A percentile compares a stretch with the other conserved stretches of the same genome.
Conservation (phyloP, 2,329 filamentous ascomycete species). For the Bisporella sp. region DNA sequence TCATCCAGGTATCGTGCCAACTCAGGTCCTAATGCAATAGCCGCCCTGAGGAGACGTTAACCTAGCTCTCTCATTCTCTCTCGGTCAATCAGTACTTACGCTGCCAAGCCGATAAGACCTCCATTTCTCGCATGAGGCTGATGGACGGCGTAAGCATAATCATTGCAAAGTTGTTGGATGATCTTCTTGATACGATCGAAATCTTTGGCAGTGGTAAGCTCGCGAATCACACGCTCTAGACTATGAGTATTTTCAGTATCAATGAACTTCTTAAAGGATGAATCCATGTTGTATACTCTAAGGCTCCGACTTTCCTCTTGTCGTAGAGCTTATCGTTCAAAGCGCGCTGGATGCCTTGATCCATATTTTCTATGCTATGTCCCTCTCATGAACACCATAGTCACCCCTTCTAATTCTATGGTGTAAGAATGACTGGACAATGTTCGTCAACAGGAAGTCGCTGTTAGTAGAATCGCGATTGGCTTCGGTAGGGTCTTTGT, state of each 20-base stretch:
- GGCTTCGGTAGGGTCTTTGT: too few relatives aligned
- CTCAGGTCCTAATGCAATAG: slow-evolving; percentile 42
- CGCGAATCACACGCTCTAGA: slow-evolving; percentile 84
- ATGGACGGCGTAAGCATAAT: slow-evolving; percentile 95
- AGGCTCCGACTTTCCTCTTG: slow-evolving; percentile 90
- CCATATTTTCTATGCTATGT: slow-evolving; percentile 49
- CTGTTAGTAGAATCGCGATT: too few relatives aligned
- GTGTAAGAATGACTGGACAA: too few relatives aligned
- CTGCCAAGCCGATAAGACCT: slow-evolving; percentile 89
- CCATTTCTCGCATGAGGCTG: slow-evolving; percentile 95
- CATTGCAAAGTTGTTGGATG: slow-evolving; percentile 92
- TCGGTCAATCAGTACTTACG: slow-evolving; percentile 29
- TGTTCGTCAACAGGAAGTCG: too few relatives aligned
- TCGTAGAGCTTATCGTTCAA: slow-evolving; percentile 99
- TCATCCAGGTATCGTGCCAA: slow-evolving; percentile 85
- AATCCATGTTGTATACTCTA: slow-evolving; percentile 62
- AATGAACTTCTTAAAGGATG: slow-evolving; percentile 11
- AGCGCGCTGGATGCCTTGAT: slow-evolving; percentile 79
- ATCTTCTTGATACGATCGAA: slow-evolving; percentile 77
- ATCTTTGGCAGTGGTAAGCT: slow-evolving; percentile 70
- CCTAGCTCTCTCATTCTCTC: background rate
- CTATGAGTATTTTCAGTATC: slow-evolving; percentile 37
- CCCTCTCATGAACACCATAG: background rate
- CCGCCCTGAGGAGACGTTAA: background rate
- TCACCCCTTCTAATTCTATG: too few relatives aligned